Percentiles rank a stretch among this genome's conserved stretches.
phyloP scores from a whole-genome alignment of 495 filamentous ascomycete species.

The Aspergillus affinis region DNA sequence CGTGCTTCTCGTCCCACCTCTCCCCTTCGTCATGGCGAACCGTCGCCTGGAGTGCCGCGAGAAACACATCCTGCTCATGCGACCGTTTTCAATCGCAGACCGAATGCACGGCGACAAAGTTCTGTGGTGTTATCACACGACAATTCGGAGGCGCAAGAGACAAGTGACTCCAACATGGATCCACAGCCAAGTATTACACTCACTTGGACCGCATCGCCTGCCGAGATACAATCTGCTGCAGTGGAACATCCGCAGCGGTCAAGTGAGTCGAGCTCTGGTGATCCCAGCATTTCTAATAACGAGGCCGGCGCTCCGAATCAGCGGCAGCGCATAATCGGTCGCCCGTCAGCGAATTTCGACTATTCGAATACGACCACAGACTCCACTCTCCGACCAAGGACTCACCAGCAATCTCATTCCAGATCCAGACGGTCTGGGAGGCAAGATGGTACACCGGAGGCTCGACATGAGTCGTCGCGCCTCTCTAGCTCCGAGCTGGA shows the following conservation, averaged over 20 bases:
- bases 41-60: conserved; percentile 27
- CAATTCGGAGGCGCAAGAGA: conserved; percentile 25
- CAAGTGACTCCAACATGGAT: conserved; percentile 26
- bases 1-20: conserved; percentile 42
- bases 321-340: conserved; percentile 18
- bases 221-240: conserved; percentile 29
- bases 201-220: conserved; percentile 40
- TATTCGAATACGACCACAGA: conserved; percentile 21
- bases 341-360: conserved; percentile 25
- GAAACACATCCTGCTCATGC: conserved; percentile 29
- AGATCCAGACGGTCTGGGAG: conserved; percentile 33
- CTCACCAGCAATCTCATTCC: conserved; percentile 35
- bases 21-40: conserved; percentile 28
- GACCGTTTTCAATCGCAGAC: conserved; percentile 28
- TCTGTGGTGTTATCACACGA: conserved; percentile 48
- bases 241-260: conserved; percentile 22
- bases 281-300: conserved; percentile 20
- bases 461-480: conserved; percentile 31
- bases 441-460: conserved; percentile 25
- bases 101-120: conserved; percentile 41
- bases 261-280: conserved; percentile 20
- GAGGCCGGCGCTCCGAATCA: conserved; percentile 17
- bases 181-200: conserved; percentile 37
- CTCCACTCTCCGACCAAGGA: conserved; percentile 23
- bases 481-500: conserved; percentile 36